Conservation (phyloP, 306 rosid genomes). For the Malus asiatica region DNA sequence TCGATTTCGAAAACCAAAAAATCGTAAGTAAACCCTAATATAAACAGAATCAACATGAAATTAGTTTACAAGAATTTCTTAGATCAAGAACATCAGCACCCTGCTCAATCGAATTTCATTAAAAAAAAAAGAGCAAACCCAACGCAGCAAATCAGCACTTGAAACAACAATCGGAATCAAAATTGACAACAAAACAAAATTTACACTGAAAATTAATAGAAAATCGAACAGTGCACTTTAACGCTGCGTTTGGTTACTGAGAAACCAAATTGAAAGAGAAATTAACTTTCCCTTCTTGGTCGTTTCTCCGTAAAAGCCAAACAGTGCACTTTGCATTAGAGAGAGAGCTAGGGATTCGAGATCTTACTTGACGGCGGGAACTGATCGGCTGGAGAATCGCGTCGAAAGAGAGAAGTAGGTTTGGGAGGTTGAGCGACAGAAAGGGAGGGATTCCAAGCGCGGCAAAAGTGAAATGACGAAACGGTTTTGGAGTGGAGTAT, state of each 20-base stretch:
- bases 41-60: not conserved
- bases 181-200: not conserved
- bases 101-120: not conserved
- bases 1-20: not conserved
- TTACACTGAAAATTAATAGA: not conserved
- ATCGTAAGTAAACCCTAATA: not conserved
- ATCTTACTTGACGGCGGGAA: not conserved
- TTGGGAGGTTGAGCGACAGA: not conserved
- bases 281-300: not conserved
- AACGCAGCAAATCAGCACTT: not conserved
- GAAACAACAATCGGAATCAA: not conserved
- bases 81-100: not conserved
- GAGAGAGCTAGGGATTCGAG: not conserved
- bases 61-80: not conserved
- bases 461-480: not conserved
- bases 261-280: not conserved
- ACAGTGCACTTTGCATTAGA: not conserved
- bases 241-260: not conserved
- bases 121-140: not conserved
- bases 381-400: not conserved
- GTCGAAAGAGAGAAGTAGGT: not conserved
- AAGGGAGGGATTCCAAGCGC: not conserved
- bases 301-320: not conserved
- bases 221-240: not conserved
- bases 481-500: not conserved